Base-by-base conservation (phyloP, 2,329 filamentous ascomycete genomes). In the Colletotrichum gigasporum region DNA sequence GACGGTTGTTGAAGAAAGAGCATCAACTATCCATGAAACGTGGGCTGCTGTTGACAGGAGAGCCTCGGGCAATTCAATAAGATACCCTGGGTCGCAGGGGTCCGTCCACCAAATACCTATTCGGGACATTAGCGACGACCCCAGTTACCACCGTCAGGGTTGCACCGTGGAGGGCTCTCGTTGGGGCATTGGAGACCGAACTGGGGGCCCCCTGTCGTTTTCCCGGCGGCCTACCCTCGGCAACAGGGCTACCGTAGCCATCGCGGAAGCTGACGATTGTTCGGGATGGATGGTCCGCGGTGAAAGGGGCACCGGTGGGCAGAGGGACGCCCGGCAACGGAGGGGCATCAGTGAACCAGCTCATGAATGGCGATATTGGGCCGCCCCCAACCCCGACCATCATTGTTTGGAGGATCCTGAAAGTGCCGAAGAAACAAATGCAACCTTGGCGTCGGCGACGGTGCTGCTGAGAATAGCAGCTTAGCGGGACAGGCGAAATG, bases 131-230 rank as follows among this genome's bases (percentile, higher is more conserved):
- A 42, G 39, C 54, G 18, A 53, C 22, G 20, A 60, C 41, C 34
- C 61, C 35, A 28, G 41, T 28, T 32, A 50, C 42, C 34, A 64
- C 61, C 61, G 61, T 64, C 48, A 61, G 56, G 61, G 61, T 64
- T 54, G 56, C 56, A 61, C 56, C 54, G 55, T 63, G 55, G n/a
- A 63, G 48, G 22, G 37, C 45, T 37, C 26, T 34, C 34, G 39
- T 48, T 42, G 48, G 32, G 32, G 60, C 44, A 44, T 22, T 30
- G 24, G 30, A 47, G 24, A 50, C 41, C 34, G 41, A 44, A 30
- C 24, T 16, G 47, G 54, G 55, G 28, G 16, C n/a, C 14, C 61
- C 61, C 48, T 54, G 47, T 9, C 11, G 22, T 48, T 12, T 47
- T 12, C 20, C 28, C 35, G 52, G 30, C 56, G n/a, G 30, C 41